These are phyloP conservation scores for Phlebiopsis gigantea DNA, from an alignment of 768 basidiomycete species.

Conservation along the genomic window DNA sequence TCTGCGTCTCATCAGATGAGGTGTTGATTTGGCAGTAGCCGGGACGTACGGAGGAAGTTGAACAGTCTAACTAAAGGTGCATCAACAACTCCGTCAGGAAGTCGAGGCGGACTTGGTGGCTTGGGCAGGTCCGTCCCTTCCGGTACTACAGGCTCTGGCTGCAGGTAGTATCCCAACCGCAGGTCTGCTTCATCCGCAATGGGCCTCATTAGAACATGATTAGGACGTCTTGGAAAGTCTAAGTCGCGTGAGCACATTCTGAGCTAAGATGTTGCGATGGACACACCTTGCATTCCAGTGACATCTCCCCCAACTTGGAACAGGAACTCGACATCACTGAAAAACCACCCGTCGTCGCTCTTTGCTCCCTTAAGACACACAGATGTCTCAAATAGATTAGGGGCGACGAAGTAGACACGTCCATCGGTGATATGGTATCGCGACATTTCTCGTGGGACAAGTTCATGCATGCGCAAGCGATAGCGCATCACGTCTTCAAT, in stretches of 20 bases:
- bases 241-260: neutral
- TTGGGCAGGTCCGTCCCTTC: slow-evolving; percentile 35
- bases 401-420: slow-evolving; percentile 70
- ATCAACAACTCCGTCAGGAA: slow-evolving; percentile 64
- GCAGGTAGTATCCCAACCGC: slow-evolving; percentile 60
- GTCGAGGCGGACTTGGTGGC: slow-evolving; percentile 40
- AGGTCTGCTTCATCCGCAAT: slow-evolving; percentile 71
- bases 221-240: slow-evolving; percentile 75
- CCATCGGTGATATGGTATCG: slow-evolving; percentile 70
- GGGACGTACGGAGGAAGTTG: slow-evolving; percentile 80
- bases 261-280: neutral
- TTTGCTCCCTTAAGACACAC: slow-evolving; percentile 70
- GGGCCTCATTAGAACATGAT: slow-evolving; percentile 55
- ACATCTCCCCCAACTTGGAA: slow-evolving; percentile 70
- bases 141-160: slow-evolving; percentile 36
- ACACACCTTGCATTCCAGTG: slow-evolving; percentile 64
- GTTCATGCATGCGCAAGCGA: slow-evolving; percentile 72
- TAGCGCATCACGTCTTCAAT: slow-evolving; percentile 78
- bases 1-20: slow-evolving; percentile 39
- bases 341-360: slow-evolving; percentile 78
- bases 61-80: slow-evolving; percentile 80
- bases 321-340: slow-evolving; percentile 71
- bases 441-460: slow-evolving; percentile 79
- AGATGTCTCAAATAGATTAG: slow-evolving; percentile 67
- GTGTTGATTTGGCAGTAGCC: neutral